Base-by-base conservation (phyloP, 305 asterid species). In the Fraxinus xanthoxyloides region DNA sequence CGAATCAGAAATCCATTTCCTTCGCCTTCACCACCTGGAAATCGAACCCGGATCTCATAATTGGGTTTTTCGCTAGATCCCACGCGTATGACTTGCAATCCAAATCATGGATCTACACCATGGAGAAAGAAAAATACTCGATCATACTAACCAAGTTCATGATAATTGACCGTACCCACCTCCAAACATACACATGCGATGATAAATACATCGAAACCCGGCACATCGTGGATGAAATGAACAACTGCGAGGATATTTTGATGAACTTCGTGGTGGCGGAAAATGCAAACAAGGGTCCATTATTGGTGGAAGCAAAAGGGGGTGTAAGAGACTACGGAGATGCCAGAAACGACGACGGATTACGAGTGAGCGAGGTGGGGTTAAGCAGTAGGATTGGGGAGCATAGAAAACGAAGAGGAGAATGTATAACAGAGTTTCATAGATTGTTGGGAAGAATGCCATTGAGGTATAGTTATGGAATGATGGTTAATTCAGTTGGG, bases 261-360 rank as follows among this genome's bases (percentile, higher is more conserved):
- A 95, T 95, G 99, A 95, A 95, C 79, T 88, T 91, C 24, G 89
- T 93, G 81, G 97, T 86, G 86, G 95, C 97, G 36, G 93, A 90
- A 82, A 90, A 78, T 54, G 81, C 35, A 3, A 83, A 72, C 67
- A 87, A 82, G 51, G 99, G 97, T n/a, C 97, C 96, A 34, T 80
- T 93, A 80, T 34, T 93, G 89, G 91, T 90, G 8, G 93, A 90
- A 31, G 93, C 84, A 31, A 84, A 87, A 85, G 87, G 89, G 35
- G 91, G 93, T 43, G 86, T 93, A 12, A 90, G 98, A 89, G 99
- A 93, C 79, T 91, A 87, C 84, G 99, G 98, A 15, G 99, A 95
- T 77, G 88, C 93, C 0, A 88, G 99, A 79, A 95, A 94, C 77
- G 97, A 95, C 81, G 94, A 88, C 36, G 88, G 75, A 12, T 36